phyloP scores from a whole-genome alignment of 371 early-diverging fungal species.

The Mortierella sp. region DNA sequence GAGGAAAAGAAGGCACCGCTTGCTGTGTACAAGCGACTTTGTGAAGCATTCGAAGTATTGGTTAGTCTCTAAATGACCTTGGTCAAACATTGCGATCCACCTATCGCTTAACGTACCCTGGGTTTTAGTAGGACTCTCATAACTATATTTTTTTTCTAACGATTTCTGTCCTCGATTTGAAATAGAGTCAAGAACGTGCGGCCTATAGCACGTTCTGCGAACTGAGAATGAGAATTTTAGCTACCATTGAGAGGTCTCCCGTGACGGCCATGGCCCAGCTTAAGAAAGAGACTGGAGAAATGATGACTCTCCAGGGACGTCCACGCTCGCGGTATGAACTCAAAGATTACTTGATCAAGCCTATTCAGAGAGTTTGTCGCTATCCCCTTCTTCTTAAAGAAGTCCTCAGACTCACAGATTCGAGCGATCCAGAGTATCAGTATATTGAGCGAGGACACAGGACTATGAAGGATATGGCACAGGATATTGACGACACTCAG shows the following conservation, averaged over 20 bases:
- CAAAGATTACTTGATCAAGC: conserved; percentile 87
- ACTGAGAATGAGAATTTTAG: conserved; percentile 32
- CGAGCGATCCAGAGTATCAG: conserved; percentile 28
- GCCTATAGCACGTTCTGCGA: conserved; percentile 39
- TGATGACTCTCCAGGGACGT: conserved; percentile 36
- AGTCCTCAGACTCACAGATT: conserved; percentile 30
- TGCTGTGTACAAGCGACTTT: conserved; percentile 14
- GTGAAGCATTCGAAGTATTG: conserved; percentile 17
- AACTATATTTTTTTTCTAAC: no score
- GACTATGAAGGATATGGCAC: conserved; percentile 25
- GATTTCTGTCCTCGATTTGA: background rate
- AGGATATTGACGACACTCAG: conserved; percentile 44
- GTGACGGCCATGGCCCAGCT: conserved; percentile 11
- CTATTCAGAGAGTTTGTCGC: conserved; percentile 96
- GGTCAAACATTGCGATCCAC: no score
- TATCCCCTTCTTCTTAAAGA: conserved; percentile 88
- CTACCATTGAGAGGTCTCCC: conserved; percentile 16
- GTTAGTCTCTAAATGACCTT: conserved; percentile 8
- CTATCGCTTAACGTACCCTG: no score
- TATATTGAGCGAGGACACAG: conserved; percentile 18
- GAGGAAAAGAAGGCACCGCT: conserved; percentile 15
- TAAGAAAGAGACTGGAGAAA: conserved; percentile 33
- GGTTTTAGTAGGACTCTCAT: no score
- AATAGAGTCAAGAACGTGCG: conserved; percentile 19
- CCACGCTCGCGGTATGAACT: conserved; percentile 28